Conservation (phyloP, 1,284 basidiomycete genomes). For the Vanrija humicola region DNA sequence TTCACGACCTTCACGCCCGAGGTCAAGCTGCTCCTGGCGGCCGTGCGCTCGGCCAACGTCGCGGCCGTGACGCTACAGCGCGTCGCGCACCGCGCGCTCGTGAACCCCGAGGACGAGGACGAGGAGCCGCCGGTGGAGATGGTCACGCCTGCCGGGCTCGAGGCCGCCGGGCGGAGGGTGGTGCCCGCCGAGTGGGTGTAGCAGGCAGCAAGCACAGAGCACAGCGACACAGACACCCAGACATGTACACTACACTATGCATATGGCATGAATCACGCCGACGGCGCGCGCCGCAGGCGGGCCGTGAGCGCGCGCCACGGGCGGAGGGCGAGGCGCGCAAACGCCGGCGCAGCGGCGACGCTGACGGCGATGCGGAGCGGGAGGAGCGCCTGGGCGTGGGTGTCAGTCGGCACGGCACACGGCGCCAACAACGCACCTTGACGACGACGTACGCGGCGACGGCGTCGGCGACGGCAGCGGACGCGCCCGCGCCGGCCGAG, state of each 20-base stretch:
- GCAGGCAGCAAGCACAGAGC: too few species aligned
- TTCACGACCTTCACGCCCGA: conserved; percentile 35
- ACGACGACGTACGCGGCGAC: conserved; percentile 78
- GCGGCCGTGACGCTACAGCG: background rate
- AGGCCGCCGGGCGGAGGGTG: background rate
- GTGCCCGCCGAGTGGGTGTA: too few species aligned
- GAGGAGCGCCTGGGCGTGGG: conserved; percentile 60
- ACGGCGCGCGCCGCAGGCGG: too few species aligned
- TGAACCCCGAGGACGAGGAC: conserved; percentile 4
- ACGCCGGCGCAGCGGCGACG: conserved; percentile 68
- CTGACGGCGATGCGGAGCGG: conserved; percentile 72
- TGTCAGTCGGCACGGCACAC: conserved; percentile 1
- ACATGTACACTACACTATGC: too few species aligned
- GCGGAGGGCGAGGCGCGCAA: conserved; percentile 64
- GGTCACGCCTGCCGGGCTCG: background rate
- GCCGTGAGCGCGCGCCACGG: conserved; percentile 43
- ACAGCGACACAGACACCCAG: too few species aligned
- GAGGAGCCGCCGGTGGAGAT: background rate
- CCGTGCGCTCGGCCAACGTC: conserved; percentile 5
- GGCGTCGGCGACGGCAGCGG: conserved; percentile 49
- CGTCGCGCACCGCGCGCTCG: background rate
- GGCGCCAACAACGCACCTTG: conserved; percentile 58
- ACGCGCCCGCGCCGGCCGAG: conserved; percentile 4
- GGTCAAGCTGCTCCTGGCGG: conserved; percentile 26
- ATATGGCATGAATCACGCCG: too few species aligned